These are phyloP conservation scores for Brettanomyces sp. DNA, from an alignment of 805 yeast species.

Conservation along the genomic window DNA sequence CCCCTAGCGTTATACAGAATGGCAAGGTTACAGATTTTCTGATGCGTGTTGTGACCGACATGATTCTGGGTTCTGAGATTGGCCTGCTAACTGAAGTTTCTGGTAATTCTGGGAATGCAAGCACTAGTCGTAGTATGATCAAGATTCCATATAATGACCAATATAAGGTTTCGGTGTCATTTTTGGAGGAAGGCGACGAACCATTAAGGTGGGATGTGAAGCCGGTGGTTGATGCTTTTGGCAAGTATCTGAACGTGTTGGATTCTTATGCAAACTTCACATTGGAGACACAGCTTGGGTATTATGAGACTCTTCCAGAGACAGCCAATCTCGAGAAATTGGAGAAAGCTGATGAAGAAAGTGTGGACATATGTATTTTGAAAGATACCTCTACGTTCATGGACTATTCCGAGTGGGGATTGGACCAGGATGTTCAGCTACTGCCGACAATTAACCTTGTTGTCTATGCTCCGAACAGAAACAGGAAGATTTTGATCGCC, in stretches of 20 bases:
- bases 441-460: conserved; percentile 66
- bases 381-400: conserved; percentile 65
- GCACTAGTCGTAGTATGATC: conserved; percentile 17
- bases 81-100: conserved; percentile 11
- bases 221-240: conserved; percentile 23
- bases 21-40: conserved; percentile 29
- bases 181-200: conserved; percentile 61
- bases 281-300: conserved; percentile 70
- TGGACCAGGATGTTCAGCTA: conserved; percentile 36
- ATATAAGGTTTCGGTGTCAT: conserved; percentile 67
- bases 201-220: conserved; percentile 71
- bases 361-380: conserved; percentile 24
- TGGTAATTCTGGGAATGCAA: too few species aligned
- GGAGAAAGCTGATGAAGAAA: conserved; percentile 12
- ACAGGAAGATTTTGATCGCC: conserved; percentile 35
- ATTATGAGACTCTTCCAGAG: conserved; percentile 39
- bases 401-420: conserved; percentile 80
- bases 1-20: conserved; percentile 17
- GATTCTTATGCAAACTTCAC: conserved; percentile 58
- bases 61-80: conserved; percentile 32
- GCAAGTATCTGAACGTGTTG: conserved; percentile 46
- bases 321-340: conserved; percentile 19
- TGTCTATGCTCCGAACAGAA: conserved; percentile 49
- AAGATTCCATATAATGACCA: conserved; percentile 52
- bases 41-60: conserved; percentile 27